Base-by-base conservation (phyloP, 2,329 filamentous ascomycete species). In the Botrytis cinerea region DNA sequence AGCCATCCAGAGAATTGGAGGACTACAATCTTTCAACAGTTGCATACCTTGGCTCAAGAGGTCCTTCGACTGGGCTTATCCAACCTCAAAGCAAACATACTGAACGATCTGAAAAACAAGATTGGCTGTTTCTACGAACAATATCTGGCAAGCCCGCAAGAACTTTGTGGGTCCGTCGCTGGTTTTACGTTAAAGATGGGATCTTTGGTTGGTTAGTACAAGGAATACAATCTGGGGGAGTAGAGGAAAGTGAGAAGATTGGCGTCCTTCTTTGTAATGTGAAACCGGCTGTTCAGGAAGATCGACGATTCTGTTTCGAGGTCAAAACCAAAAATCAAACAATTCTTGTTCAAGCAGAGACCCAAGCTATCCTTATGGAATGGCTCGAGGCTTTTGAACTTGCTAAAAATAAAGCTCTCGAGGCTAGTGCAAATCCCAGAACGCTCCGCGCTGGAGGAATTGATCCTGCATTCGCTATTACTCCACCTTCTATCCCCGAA, bases 281-380 rank as follows among this genome's bases (percentile, higher is more conserved):
- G 67, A 93, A 95, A 79, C 94, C 95, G 28, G 94, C 95, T 0
- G 92, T 97, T 70, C 91, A 93, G 77, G 96, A 99, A 83, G 96
- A 99, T 80, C 90, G 96, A 57, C 89, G 96, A 25, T 99, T 98
- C 83, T 98, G 96, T 81, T 98, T 99, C 79, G 96, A 99, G 83
- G 92, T 99, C 79, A 99, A 98, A 85, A 99, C 96, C 3, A 99
- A 98, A 82, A 97, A 93, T 79, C 93, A 93, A 75, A 96, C 91
- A 68, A 90, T 97, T 76, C 85, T 98, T 74, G 86, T 99, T 4
- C 96, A 99, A 83, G 93, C 95, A 7, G 96, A 99, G 81, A 97
- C 94, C 0, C 96, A 99, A 81, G 86, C 85, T 68, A 93, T 98
- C 80, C 87, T 99, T n/a, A 94, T 93, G 74, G 93, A 97, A 79